Evolutionary conservation across 164 flowering plant species (phyloP).

Genomic region (Taxillus chinensis): DNA sequence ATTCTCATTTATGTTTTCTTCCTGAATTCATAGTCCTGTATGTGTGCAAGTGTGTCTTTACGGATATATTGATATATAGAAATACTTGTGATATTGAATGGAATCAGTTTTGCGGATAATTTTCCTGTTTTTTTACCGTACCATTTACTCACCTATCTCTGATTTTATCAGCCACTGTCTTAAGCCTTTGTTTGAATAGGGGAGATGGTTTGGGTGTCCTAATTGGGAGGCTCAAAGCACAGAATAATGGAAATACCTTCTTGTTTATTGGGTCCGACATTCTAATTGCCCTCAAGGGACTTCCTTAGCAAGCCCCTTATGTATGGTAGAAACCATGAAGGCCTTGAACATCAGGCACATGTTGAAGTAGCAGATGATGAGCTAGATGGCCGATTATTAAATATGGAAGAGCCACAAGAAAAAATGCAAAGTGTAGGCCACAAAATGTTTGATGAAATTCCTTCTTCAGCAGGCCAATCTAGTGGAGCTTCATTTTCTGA

Average conservation of each 20-base stretch:
- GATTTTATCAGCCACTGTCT: not conserved
- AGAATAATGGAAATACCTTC: constrained; percentile 54
- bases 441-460: constrained; percentile 16
- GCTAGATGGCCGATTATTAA: constrained; percentile 11
- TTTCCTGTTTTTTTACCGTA: not conserved
- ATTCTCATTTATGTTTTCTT: no score
- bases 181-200: constrained; percentile 9
- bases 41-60: no score
- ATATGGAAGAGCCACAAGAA: constrained; percentile 15
- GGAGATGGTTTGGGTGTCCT: constrained; percentile 4
- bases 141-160: not conserved
- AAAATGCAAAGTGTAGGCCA: constrained; percentile 22
- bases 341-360: constrained; percentile 20
- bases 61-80: no score
- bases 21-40: no score
- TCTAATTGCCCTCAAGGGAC: constrained; percentile 34
- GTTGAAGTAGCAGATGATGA: constrained; percentile 18
- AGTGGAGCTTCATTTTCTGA: constrained; percentile 25
- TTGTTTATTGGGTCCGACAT: constrained; percentile 44
- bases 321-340: constrained; percentile 21
- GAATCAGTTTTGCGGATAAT: not conserved
- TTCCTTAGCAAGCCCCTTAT: constrained; percentile 18
- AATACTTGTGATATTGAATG: not conserved
- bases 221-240: not conserved
- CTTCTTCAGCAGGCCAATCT: constrained; percentile 19